These are phyloP conservation scores for Lactifluus rugatus DNA, from an alignment of 768 basidiomycete genomes.

Conservation along the genomic window DNA sequence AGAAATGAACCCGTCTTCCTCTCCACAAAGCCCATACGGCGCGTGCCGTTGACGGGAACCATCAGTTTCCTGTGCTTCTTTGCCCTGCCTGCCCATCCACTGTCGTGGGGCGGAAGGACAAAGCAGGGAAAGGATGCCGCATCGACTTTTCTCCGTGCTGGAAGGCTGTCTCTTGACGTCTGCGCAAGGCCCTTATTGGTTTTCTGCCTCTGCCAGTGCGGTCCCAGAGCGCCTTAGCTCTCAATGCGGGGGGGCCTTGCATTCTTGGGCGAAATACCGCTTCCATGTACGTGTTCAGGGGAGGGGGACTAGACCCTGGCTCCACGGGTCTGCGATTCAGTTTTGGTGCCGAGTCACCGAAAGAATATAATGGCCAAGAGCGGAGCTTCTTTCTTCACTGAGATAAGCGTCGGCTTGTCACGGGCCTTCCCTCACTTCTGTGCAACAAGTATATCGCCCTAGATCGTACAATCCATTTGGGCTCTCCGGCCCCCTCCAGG, in stretches of 20 bases:
- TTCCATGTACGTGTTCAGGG: slow-evolving; percentile 16
- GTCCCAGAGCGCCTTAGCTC: slow-evolving; percentile 15
- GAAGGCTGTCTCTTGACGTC: slow-evolving; percentile 15
- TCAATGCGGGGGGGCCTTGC: slow-evolving; percentile 4
- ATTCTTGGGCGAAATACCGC: slow-evolving; percentile 12
- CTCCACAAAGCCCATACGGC: slow-evolving; percentile 5
- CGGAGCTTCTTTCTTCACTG: slow-evolving; percentile 8
- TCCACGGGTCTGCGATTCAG: slow-evolving; percentile 6
- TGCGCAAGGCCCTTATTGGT: slow-evolving; percentile 2
- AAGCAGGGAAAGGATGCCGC: slow-evolving; percentile 8
- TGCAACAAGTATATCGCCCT: neutral
- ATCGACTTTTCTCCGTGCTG: slow-evolving; percentile 10
- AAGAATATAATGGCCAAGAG: neutral
- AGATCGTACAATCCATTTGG: neutral
- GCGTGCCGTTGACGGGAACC: slow-evolving; percentile 15
- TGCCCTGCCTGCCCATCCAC: slow-evolving; percentile 8
- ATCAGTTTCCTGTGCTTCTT: slow-evolving; percentile 9
- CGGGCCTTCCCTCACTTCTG: neutral
- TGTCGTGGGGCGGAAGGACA: slow-evolving; percentile 5
- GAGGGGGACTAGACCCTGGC: slow-evolving; percentile 9
- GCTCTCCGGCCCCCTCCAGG: neutral
- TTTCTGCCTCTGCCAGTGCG: slow-evolving; percentile 1
- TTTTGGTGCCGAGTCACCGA: neutral
- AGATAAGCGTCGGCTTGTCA: slow-evolving; percentile 13
- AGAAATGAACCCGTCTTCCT: slow-evolving; percentile 11